Conservation (phyloP, 192 early-diverging fungal genomes). For the Coemansia sp. region DNA sequence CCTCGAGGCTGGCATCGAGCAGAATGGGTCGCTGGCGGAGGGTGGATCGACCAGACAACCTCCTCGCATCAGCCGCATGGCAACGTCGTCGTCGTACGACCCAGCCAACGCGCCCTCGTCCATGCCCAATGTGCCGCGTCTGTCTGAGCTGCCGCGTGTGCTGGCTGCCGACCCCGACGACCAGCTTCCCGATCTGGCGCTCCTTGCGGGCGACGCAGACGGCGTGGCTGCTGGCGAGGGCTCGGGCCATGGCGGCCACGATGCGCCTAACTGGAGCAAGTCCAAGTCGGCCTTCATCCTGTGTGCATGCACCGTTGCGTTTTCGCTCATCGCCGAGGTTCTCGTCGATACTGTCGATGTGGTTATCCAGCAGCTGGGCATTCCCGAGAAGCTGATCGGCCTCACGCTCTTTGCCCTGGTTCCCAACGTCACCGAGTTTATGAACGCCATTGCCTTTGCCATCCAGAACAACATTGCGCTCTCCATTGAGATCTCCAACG, state of each 20-base stretch:
- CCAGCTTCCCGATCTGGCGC: slow-evolving; percentile 39
- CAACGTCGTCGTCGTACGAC: slow-evolving; percentile 11
- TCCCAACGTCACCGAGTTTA: slow-evolving; percentile 95
- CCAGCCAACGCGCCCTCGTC: slow-evolving; percentile 45
- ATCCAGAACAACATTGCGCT: slow-evolving; percentile 80
- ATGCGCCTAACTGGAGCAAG: slow-evolving; percentile 90
- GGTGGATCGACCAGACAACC: not conserved
- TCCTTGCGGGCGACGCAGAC: slow-evolving; percentile 35
- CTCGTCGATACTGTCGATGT: slow-evolving; percentile 82
- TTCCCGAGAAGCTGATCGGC: slow-evolving; percentile 88
- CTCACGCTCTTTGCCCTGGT: slow-evolving; percentile 93
- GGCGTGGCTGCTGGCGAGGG: slow-evolving; percentile 59
- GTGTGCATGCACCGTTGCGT: slow-evolving; percentile 76
- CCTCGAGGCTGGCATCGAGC: slow-evolving; percentile 1
- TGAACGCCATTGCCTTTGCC: slow-evolving; percentile 93
- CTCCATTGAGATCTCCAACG: slow-evolving; percentile 92
- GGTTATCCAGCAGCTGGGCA: slow-evolving; percentile 60
- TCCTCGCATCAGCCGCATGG: slow-evolving; percentile 3
- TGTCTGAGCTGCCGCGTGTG: slow-evolving; percentile 50
- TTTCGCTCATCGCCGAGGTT: slow-evolving; percentile 89
- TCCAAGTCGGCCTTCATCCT: slow-evolving; percentile 73
- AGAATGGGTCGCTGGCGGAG: no score
- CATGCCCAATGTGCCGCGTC: slow-evolving; percentile 42
- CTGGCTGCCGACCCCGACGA: slow-evolving; percentile 48
- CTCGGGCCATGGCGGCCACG: slow-evolving; percentile 77